Evolutionary conservation across 2,329 filamentous ascomycete genomes (phyloP), one percentile per base, ranked within the genome.

Genomic region (Penicillium sp.): DNA sequence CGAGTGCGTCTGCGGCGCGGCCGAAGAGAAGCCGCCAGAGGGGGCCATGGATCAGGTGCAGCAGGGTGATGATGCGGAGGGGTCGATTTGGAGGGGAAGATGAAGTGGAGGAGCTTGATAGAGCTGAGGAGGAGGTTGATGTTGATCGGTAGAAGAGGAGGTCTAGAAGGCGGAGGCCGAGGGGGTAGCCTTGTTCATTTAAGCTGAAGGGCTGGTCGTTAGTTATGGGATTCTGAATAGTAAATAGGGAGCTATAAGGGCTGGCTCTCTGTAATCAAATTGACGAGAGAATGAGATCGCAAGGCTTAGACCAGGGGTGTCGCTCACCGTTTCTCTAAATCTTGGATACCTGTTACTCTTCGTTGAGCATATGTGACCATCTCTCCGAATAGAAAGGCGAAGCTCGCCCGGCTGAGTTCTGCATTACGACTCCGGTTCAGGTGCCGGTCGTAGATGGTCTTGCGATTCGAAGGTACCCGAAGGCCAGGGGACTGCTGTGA

Each of bases 371-470:
- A 97, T 67, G 86, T 87, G 46, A 99, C 92, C 89, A 97, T 96
- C 78, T 97, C 93, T 57, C 88, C 87, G 72, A 99, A 97, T 55
- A 99, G 81, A 74, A 96, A 97, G 39, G 94, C 93, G 76, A 99
- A 97, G 75, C 90, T 91, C 10, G 94, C 85, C 70, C 95, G 89
- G 73, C 91, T 96, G 62, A 95, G 84, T 79, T 97, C 93, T 55
- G 89, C 84, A 65, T 89, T 90, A 72, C 91, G 90, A 66, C 87
- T 88, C 61, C 94, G 89, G 76, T 97, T 97, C 58, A 97, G 81
- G 58, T 96, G 91, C 51, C 94, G 85, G 79, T 97, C 91, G 79
- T 97, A 99, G 78, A 99, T 97, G 61, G 91, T 96, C 79, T 97
- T 97, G 78, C 91, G 91, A 74, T 86, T 96, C 53, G 90, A 90